Evolutionary conservation across 768 basidiomycete species (phyloP), one percentile per base, ranked within the genome.

Genomic region (Tephrocybe sp.): DNA sequence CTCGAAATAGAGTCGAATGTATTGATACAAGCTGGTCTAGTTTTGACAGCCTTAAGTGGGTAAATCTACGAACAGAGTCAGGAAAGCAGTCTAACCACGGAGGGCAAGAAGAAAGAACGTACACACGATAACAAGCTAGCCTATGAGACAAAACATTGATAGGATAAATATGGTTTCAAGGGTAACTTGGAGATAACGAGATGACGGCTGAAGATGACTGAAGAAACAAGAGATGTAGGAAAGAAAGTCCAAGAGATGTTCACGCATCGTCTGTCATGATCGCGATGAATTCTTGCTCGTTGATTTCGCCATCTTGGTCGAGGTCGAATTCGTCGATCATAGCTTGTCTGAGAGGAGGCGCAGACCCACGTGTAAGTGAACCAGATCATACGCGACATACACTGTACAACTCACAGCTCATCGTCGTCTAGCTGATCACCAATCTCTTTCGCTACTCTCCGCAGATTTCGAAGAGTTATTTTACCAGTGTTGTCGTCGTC

Each of bases 291-390:
- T 99, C 97, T 62, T 91, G 84, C 64, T 94, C 88, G 63, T 84
- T 94, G 66, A 98, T 98, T 72, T 95, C 95, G 23, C 94, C 94
- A 57, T 99, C 97, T 65, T 93, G 87, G 71, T 99, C 97, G 21
- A 99, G 82, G 68, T 99, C 97, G 64, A 99, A 99, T 70, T 99
- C 97, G 61, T 99, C 97, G 63, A 99, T 99, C 97, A 99, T 99
- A 19, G 97, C 97, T 83, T 97, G 94, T 57, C 95, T 97, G 57
- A 22, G 38, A 24, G n/a, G n/a, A n/a, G n/a, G 31, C 13, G 30
- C 22, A 8, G 25, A 18, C 22, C 4, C 41, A 27, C 55, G 15
- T 56, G 40, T 24, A 12, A 54, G 19, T 22, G 11, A 30, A 30
- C n/a, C 2, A 15, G 33, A 7, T 38, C 49, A 9, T 13, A 4